Percentiles rank a stretch among this genome's conserved stretches.
phyloP scores from a whole-genome alignment of 2,329 filamentous ascomycete species.

The Blastomyces parvus region DNA sequence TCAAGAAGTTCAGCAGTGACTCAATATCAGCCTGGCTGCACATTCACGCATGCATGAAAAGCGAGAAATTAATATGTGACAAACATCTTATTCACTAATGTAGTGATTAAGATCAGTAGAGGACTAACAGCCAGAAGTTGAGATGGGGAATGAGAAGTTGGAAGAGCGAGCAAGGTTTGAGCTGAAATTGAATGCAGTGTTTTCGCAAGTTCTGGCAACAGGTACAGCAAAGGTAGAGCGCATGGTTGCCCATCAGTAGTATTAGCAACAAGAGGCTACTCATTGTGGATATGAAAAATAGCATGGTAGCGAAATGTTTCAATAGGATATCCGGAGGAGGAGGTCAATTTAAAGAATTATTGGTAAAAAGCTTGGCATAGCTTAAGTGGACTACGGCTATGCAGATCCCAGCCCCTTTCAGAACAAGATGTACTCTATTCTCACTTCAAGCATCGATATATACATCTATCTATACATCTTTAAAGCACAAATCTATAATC shows the following conservation, averaged over 20 bases:
- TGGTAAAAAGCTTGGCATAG: neutral
- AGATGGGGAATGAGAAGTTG: neutral
- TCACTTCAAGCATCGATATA: neutral
- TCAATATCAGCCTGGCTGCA: neutral
- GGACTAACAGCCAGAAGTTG: neutral
- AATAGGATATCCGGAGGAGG: too few species aligned
- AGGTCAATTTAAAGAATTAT: neutral
- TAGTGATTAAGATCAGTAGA: neutral
- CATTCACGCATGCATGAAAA: neutral
- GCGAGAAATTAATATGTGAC: neutral
- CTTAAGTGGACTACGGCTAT: neutral
- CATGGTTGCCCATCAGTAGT: neutral
- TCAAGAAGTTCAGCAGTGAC: neutral
- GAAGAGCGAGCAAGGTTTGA: neutral
- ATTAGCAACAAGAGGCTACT: neutral
- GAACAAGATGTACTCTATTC: neutral
- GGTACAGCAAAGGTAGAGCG: neutral
- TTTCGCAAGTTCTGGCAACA: neutral
- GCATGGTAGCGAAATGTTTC: neutral
- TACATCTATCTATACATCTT: neutral
- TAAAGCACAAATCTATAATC: constrained; percentile 30
- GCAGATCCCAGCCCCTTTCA: neutral
- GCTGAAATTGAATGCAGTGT: neutral
- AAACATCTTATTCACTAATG: neutral
- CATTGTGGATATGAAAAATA: neutral